Evolutionary conservation across 352 stramenopile species (phyloP), one percentile per base, ranked within the genome.

Genomic region (Globisporangium splendens): DNA sequence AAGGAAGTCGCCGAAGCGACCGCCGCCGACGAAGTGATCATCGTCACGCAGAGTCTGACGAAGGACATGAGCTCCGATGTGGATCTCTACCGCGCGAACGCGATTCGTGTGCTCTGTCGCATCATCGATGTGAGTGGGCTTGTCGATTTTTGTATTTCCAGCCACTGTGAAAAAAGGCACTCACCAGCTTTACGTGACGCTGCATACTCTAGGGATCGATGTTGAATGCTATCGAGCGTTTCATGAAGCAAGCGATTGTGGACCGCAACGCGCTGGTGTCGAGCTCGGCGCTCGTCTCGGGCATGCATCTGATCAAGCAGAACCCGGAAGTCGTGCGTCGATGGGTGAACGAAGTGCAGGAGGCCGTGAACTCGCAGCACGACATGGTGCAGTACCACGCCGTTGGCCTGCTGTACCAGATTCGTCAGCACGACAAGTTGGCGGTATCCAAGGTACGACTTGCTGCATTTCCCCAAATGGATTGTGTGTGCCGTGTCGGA

Each of bases 361-460:
- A 99, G 65, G 96, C 95, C 4, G 88, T 98, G 8, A 96, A 90
- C 64, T 98, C 91, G 42, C 86, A 86, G 17, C 88, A 98, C 71
- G 95, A 99, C 56, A 99, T 99, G 97, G 98, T 99, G 13, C 95
- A 99, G 79, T 99, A 98, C 79, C 97, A 99, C 62, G 97, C 95
- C 10, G 91, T 99, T 53, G 93, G 95, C 28, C 81, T 99, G 10
- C 80, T 99, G 12, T 99, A 99, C 73, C 88, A 98, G 70, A 99
- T 99, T 69, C 98, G 98, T 56, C 91, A 97, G 61, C 91, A 99
- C 69, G 98, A 99, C 83, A 89, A 93, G 48, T 89, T 99, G 12
- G 97, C 96, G 7, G 89, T 99, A 33, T 98, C 93, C n/a, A 99
- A 99, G 74, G 73, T 85, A 46, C 18, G 13, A 44, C 10, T 44